Base-by-base conservation (phyloP, 805 yeast species). In the Wickerhamiella cacticola region DNA sequence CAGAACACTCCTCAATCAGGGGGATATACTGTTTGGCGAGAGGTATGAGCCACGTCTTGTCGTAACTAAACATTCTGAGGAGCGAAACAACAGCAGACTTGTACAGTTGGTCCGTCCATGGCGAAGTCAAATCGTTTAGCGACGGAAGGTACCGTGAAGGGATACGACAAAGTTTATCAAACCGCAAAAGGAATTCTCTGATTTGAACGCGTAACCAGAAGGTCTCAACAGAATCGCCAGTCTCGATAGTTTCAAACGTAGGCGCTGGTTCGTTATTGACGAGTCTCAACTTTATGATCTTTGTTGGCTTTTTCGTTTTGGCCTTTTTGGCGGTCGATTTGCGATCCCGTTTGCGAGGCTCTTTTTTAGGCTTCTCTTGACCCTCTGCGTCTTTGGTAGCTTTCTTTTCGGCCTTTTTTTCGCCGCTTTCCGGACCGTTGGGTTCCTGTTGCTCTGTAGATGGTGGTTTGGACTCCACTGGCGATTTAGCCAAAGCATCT, bases 131-230 rank as follows among this genome's bases (percentile, higher is more conserved):
- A 45, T 67, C 69, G 50, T 65, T 63, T 35, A 67, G 50, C 3
- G 57, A 49, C 10, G 62, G 49, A 1, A 61, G 52, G 31, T 63
- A 61, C 48, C 68, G 53, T 18, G 61, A 45, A 2, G 68, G 64
- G 29, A 66, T 50, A 8, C 63, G 53, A 43, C 67, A 61, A 28
- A 64, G 59, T 48, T 59, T 59, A 52, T 67, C 69, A 51, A 67
- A 67, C 5, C 69, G 56, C 21, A 64, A 49, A 23, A 67, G 50
- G 42, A 61, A 67, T 50, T 67, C 70, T 16, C 70, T 60, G 18
- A 67, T 45, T 21, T 55, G 54, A n/a, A 62, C 53, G 19, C 63
- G 57, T 13, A 53, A 51, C 66, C 68, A 65, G 16, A 67, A 51
- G 38, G 59, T 46, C 26, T 59, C 56, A 12, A 51, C 53, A 22